Conservation (phyloP, 176 grass and related monocot genomes). For the Rhipidocladum racemiflorum region DNA sequence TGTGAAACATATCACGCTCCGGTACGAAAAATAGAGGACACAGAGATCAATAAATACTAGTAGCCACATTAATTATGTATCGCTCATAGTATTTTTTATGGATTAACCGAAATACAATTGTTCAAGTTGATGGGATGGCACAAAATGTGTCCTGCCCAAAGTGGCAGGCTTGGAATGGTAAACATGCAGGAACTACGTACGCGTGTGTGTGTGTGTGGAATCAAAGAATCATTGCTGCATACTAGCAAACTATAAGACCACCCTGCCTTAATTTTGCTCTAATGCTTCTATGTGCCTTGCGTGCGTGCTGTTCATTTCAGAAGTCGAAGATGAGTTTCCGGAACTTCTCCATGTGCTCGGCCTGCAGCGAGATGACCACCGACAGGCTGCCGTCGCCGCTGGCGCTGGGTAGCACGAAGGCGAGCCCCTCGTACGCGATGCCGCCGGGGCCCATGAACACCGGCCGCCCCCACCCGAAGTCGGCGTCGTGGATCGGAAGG, state of each 20-base stretch:
- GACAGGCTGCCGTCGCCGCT: constrained; percentile 77
- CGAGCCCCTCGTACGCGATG: constrained; percentile 84
- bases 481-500: constrained; percentile 84
- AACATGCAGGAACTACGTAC: constrained; percentile 19
- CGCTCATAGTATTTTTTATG: not conserved
- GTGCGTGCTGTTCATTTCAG: constrained; percentile 1
- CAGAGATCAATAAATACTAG: not conserved
- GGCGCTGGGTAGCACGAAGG: constrained; percentile 82
- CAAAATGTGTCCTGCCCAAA: constrained; percentile 33
- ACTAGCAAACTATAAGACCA: constrained; percentile 14
- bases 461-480: constrained; percentile 87
- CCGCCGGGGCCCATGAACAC: constrained; percentile 95
- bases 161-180: not conserved
- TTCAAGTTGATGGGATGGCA: constrained; percentile 11
- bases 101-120: constrained; percentile 36
- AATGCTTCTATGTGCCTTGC: not conserved
- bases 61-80: not conserved
- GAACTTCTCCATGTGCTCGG: constrained; percentile 89
- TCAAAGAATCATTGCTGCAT: constrained; percentile 50
- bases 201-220: constrained; percentile 24
- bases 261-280: not conserved
- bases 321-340: constrained; percentile 74
- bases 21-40: not conserved
- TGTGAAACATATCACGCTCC: not conserved
- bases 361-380: constrained; percentile 85